Base-by-base conservation (phyloP, 2,329 filamentous ascomycete species). In the Didymella glomerata region DNA sequence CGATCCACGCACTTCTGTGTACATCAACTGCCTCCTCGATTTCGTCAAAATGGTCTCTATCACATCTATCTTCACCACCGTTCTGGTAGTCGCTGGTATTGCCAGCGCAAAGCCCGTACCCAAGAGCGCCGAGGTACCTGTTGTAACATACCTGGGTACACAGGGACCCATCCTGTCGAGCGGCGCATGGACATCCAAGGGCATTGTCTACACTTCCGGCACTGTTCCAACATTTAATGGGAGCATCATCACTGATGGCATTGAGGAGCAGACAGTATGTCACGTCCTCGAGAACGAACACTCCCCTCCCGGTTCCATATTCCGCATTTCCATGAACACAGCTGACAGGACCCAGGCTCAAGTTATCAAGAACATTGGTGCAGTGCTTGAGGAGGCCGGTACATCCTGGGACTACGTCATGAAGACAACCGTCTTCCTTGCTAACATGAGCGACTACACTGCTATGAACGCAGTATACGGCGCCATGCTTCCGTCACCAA, bases 331-430 rank as follows among this genome's bases (percentile, higher is more conserved):
- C 7, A 45, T 27, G 36, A 13, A 28, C 14, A 28, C 28, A 7
- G 38, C 59, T 64, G 1, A 63, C 47, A n/a, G 6, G 5, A 6
- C 18, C 2, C 24, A 74, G 70, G 71, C 72, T 1, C 72, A 74
- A 67, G 71, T 75, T 42, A 69, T 75, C 58, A 73, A 72, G 52
- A 74, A 74, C 57, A 74, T 75, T 22, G 71, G 60, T 1, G 66
- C 58, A 0, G 64, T 73, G 8, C 67, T 75, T 10, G 68, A 68
- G 45, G 72, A 74, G 49, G 72, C 71, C 8, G 72, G 72, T 3
- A 74, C 72, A 10, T 73, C 70, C 6, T 74, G 68, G 70, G 69
- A 72, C 34, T 73, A 74, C 22, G 71, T 74, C n/a, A 60, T 75
- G 60, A 74, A 75, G 49, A 73, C 68, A 5, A 75, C 71, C 2